These are phyloP conservation scores for Cutaneotrichosporon daszewskae DNA, from an alignment of 1,284 basidiomycete species.

Conservation along the genomic window DNA sequence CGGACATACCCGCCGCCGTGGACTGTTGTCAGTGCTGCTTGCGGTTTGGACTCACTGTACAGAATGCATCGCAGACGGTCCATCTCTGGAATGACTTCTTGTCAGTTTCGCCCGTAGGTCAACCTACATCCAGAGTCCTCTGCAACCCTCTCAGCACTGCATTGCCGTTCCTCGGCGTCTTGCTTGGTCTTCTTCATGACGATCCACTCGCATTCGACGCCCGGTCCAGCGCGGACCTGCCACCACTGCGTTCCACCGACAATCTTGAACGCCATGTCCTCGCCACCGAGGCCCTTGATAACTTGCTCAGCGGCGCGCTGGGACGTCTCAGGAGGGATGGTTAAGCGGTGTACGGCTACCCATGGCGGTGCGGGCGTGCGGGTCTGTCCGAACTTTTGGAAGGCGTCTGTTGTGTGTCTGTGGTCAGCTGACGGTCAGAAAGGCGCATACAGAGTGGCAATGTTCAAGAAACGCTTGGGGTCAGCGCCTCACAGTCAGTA, in stretches of 20 bases:
- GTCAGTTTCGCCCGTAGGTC: background rate
- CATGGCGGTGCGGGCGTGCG: conserved; percentile 82
- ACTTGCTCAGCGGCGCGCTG: conserved; percentile 71
- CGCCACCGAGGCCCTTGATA: conserved; percentile 76
- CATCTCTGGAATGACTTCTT: conserved; percentile 58
- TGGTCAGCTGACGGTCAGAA: conserved; percentile 9
- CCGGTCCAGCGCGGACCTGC: conserved; percentile 73
- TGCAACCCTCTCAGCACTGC: conserved; percentile 16
- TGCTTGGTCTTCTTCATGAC: conserved; percentile 55
- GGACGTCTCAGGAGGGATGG: conserved; percentile 61
- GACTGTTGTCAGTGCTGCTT: conserved; percentile 33
- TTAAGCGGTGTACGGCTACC: conserved; percentile 69
- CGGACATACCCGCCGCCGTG: conserved; percentile 61
- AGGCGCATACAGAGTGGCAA: conserved; percentile 49
- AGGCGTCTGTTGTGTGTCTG: conserved; percentile 73
- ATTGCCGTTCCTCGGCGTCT: conserved; percentile 1
- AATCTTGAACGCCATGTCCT: conserved; percentile 63
- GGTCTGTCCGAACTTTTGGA: conserved; percentile 79
- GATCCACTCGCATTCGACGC: conserved; percentile 90
- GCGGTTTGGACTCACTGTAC: conserved; percentile 49
- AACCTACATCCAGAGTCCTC: conserved; percentile 10
- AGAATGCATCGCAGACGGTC: conserved; percentile 80
- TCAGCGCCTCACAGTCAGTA: conserved; percentile 6
- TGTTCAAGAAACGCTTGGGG: conserved; percentile 58
- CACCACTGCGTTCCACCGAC: conserved; percentile 94